These are phyloP conservation scores for Lepidium aucheri DNA, from an alignment of 345 rosid species.

Conservation along the genomic window DNA sequence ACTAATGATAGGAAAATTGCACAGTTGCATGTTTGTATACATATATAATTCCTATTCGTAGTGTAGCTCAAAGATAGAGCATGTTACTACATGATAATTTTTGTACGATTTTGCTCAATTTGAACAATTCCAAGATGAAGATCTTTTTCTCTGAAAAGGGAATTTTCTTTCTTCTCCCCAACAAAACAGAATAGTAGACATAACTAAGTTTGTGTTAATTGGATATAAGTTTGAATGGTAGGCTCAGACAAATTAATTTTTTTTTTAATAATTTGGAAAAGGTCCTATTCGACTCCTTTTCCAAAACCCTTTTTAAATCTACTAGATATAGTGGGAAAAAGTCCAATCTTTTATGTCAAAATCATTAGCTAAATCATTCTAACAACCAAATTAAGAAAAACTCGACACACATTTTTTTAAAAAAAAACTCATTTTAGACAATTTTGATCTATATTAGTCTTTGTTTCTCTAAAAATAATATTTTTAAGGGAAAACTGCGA, in stretches of 20 bases:
- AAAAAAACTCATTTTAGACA: too few relatives aligned
- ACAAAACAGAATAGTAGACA: neutral
- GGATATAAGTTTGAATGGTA: neutral
- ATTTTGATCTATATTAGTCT: too few relatives aligned
- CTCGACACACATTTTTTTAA: too few relatives aligned
- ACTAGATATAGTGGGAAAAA: too few relatives aligned
- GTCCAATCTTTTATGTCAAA: too few relatives aligned
- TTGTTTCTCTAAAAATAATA: too few relatives aligned
- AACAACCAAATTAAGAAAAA: too few relatives aligned
- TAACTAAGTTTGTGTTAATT: neutral
- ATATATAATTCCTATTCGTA: neutral
- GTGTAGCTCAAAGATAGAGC: conserved; percentile 6
- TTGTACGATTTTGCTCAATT: conserved; percentile 19
- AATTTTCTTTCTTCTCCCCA: neutral
- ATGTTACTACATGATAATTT: conserved; percentile 4
- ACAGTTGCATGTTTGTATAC: conserved; percentile 19
- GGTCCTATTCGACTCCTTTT: too few relatives aligned
- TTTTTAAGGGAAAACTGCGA: too few relatives aligned
- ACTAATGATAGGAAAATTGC: neutral
- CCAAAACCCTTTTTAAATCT: too few relatives aligned
- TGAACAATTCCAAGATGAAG: conserved; percentile 14
- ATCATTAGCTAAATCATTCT: too few relatives aligned
- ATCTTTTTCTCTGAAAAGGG: neutral
- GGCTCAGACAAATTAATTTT: neutral
- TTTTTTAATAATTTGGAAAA: too few relatives aligned